phyloP scores from a whole-genome alignment of 2,329 filamentous ascomycete species.

The Dendryphion nanum region DNA sequence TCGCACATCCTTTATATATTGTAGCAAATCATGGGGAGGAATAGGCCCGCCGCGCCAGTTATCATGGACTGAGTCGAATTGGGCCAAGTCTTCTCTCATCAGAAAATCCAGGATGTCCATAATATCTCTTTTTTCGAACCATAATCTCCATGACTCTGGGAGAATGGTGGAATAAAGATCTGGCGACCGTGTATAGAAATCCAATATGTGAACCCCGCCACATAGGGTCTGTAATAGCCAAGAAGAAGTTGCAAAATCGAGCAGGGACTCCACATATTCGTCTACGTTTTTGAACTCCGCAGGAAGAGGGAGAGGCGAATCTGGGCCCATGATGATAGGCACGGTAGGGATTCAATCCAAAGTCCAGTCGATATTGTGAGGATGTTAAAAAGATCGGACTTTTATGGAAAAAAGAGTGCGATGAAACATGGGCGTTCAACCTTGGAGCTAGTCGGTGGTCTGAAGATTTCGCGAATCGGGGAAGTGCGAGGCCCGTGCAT shows the following conservation, averaged over 20 bases:
- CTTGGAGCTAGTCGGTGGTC: no score
- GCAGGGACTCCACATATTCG: slow-evolving; percentile 73
- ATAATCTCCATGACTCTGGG: slow-evolving; percentile 76
- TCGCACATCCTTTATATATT: slow-evolving; percentile 72
- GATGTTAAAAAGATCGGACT: no score
- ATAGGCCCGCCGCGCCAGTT: slow-evolving; percentile 44
- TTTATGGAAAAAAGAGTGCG: no score
- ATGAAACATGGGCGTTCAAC: no score
- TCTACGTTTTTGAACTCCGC: slow-evolving; percentile 69
- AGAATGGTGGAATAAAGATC: slow-evolving; percentile 78
- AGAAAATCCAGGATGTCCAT: slow-evolving; percentile 78
- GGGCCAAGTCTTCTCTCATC: slow-evolving; percentile 70
- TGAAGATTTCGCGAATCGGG: no score
- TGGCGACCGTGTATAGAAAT: slow-evolving; percentile 87
- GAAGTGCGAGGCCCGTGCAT: no score
- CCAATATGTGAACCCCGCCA: slow-evolving; percentile 93
- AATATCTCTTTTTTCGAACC: slow-evolving; percentile 68
- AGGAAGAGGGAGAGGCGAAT: slow-evolving; percentile 63
- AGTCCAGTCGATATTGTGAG: no score
- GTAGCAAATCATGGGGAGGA: slow-evolving; percentile 59
- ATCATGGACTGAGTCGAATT: slow-evolving; percentile 17
- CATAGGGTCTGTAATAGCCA: slow-evolving; percentile 84
- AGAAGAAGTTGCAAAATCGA: slow-evolving; percentile 72
- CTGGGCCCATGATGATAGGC: slow-evolving; percentile 47
- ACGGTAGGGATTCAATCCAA: no score